Conservation (phyloP, 2,329 filamentous ascomycete species). For the Penicillium frequentans region DNA sequence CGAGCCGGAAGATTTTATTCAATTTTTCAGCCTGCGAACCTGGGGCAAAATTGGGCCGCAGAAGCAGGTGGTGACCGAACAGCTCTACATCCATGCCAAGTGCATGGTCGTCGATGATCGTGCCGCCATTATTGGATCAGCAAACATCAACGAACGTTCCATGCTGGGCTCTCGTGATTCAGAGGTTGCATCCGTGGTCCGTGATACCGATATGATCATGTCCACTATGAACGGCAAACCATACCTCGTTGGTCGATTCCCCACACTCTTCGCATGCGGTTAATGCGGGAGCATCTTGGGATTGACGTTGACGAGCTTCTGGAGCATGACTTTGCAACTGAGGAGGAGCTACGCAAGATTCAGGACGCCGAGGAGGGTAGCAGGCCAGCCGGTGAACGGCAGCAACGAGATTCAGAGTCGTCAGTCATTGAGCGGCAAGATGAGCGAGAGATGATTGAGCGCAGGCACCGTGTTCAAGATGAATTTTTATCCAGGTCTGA, state of each 20-base stretch:
- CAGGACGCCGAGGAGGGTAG: conserved; percentile 54
- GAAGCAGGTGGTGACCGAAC: conserved; percentile 85
- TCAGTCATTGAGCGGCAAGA: conserved; percentile 38
- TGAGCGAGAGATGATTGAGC: conserved; percentile 44
- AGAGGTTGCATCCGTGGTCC: conserved; percentile 83
- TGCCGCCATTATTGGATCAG: conserved; percentile 89
- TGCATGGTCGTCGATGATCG: conserved; percentile 94
- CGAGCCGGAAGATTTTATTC: conserved; percentile 91
- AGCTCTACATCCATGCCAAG: conserved; percentile 97
- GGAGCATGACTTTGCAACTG: conserved; percentile 71
- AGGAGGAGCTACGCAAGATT: conserved; percentile 62
- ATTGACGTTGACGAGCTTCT: conserved; percentile 89
- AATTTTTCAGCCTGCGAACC: conserved; percentile 87
- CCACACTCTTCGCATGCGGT: conserved; percentile 83
- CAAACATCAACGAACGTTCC: conserved; percentile 97
- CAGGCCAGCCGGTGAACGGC: conserved; percentile 19
- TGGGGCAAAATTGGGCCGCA: conserved; percentile 89
- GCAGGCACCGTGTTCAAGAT: conserved; percentile 51
- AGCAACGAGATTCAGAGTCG: conserved; percentile 30
- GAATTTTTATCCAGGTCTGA: conserved; percentile 59
- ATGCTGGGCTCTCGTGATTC: conserved; percentile 92
- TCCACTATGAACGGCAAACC: conserved; percentile 88
- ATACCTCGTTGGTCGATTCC: conserved; percentile 87
- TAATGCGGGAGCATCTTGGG: conserved; percentile 97
- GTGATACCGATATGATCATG: conserved; percentile 89